A percentile compares a stretch with the other conserved stretches of the same genome.
Conservation (phyloP, 176 grass and related monocot species). For the Elaeis guineensis region DNA sequence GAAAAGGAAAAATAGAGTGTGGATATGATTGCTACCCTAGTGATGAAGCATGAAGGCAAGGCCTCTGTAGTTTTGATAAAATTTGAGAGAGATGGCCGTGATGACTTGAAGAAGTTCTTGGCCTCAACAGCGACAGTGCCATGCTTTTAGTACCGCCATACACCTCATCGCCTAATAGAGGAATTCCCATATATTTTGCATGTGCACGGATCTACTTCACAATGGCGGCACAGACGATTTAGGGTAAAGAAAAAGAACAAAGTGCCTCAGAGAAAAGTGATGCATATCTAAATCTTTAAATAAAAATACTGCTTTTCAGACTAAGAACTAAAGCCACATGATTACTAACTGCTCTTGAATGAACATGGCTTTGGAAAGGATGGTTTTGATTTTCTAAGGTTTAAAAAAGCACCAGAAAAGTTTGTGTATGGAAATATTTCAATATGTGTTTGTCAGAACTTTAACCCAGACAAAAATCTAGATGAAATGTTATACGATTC, state of each 20-base stretch:
- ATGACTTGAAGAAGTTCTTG: constrained; percentile 38
- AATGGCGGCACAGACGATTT: not conserved
- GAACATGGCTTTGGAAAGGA: not conserved
- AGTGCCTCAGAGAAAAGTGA: not conserved
- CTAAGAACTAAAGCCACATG: not conserved
- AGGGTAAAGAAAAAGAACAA: constrained; percentile 4
- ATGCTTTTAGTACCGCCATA: constrained; percentile 85
- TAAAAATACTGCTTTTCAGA: too few relatives aligned
- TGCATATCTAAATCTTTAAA: too few relatives aligned
- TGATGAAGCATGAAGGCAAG: constrained; percentile 80
- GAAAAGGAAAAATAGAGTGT: not conserved
- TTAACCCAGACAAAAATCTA: too few relatives aligned
- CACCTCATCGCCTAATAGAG: constrained; percentile 76
- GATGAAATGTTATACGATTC: too few relatives aligned
- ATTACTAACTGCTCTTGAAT: constrained; percentile 1
- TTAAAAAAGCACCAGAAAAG: too few relatives aligned
- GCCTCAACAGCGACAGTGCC: constrained; percentile 57
- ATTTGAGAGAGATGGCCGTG: constrained; percentile 34
- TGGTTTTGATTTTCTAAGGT: too few relatives aligned
- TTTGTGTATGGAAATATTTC: too few relatives aligned
- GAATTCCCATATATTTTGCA: constrained; percentile 74
- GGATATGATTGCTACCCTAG: constrained; percentile 47
- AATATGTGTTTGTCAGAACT: too few relatives aligned
- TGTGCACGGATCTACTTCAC: constrained; percentile 63
- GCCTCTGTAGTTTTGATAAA: constrained; percentile 63